These are phyloP conservation scores for Pseudonitzschia delicatissima DNA, from an alignment of 108 stramenopile genomes.

Conservation along the genomic window DNA sequence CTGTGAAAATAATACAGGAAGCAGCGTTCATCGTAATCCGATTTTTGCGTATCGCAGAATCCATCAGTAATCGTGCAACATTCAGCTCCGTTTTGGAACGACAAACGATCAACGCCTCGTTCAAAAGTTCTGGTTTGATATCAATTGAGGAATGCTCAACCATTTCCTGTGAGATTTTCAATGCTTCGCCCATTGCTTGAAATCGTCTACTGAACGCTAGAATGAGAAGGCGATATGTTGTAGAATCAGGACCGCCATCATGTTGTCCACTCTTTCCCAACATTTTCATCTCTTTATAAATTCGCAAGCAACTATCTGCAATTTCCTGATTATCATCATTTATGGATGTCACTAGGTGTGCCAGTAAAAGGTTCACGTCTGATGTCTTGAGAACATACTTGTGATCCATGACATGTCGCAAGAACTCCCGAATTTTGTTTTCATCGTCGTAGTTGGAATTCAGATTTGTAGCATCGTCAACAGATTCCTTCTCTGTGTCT, in stretches of 20 bases:
- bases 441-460: background rate
- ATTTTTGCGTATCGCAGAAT: constrained; percentile 7
- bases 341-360: constrained; percentile 10
- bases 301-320: constrained; percentile 7
- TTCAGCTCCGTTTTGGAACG: constrained; percentile 11
- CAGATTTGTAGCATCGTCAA: background rate
- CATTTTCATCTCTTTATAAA: constrained; percentile 31
- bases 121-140: constrained; percentile 14
- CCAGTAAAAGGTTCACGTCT: constrained; percentile 22
- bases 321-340: constrained; percentile 3
- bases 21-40: background rate
- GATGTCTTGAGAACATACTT: constrained; percentile 13
- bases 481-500: background rate
- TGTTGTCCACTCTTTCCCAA: constrained; percentile 5
- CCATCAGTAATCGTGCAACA: constrained; percentile 11
- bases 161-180: constrained; percentile 8
- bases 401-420: constrained; percentile 4
- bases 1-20: constrained; percentile 17
- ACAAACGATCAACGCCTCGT: constrained; percentile 24
- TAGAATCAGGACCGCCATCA: constrained; percentile 18
- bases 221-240: constrained; percentile 29
- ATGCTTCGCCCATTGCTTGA: constrained; percentile 22
- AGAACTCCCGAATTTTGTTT: constrained; percentile 1
- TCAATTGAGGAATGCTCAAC: constrained; percentile 10
- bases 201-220: constrained; percentile 23